Conservation (phyloP, 176 grass and related monocot species). For the Eleusine coracana region DNA sequence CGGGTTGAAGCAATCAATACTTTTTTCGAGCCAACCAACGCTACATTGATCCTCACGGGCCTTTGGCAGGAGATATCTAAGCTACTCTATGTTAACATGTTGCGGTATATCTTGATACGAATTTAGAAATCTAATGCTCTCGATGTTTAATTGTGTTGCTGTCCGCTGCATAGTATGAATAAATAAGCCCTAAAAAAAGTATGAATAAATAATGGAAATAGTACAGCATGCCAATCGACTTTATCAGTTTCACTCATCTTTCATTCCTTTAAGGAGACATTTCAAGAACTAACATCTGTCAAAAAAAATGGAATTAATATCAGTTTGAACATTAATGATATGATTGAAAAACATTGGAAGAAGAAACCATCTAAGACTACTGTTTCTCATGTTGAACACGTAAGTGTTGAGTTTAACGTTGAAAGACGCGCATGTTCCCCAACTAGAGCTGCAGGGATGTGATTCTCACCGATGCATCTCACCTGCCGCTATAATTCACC, state of each 20-base stretch:
- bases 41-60: too few species aligned
- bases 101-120: too few species aligned
- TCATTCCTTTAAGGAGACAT: not conserved
- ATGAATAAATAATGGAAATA: not conserved
- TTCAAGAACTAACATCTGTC: not conserved
- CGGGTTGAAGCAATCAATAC: not conserved
- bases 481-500: too few species aligned
- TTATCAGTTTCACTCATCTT: not conserved
- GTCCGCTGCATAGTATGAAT: not conserved
- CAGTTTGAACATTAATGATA: not conserved
- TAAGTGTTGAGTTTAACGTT: too few species aligned
- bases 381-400: not conserved
- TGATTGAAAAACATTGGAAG: not conserved
- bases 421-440: too few species aligned
- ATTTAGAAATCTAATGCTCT: too few species aligned
- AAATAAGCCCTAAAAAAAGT: not conserved
- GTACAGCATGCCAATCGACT: not conserved
- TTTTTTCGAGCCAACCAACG: not conserved
- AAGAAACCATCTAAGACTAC: not conserved
- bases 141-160: too few species aligned
- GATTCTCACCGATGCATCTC: too few species aligned
- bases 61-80: too few species aligned
- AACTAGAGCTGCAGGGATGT: too few species aligned
- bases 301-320: not conserved
- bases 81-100: too few species aligned